A percentile compares a stretch with the other conserved stretches of the same genome.
phyloP scores from a whole-genome alignment of 805 yeast genomes.

The Teunomyces kruisii region DNA sequence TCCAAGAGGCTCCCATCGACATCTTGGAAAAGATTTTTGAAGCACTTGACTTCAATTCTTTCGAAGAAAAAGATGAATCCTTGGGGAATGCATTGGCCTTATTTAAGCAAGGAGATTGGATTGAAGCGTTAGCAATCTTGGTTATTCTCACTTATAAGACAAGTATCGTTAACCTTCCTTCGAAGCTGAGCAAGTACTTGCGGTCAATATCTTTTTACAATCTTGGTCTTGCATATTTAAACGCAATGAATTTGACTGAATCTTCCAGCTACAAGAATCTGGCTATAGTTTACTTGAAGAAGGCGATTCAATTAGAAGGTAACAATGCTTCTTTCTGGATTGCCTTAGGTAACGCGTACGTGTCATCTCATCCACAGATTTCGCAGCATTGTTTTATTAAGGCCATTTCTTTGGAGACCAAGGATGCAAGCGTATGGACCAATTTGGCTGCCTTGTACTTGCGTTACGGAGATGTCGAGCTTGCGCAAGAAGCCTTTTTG shows the following conservation, averaged over 20 bases:
- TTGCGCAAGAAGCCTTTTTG: slow-evolving; percentile 71
- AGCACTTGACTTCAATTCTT: slow-evolving; percentile 13
- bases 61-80: slow-evolving; percentile 7
- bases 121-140: slow-evolving; percentile 37
- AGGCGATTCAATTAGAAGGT: slow-evolving; percentile 70
- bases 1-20: slow-evolving; percentile 48
- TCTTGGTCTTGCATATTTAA: slow-evolving; percentile 64
- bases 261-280: slow-evolving; percentile 37
- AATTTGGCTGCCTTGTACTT: slow-evolving; percentile 79
- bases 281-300: slow-evolving; percentile 59
- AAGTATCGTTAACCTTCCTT: slow-evolving; percentile 38
- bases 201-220: slow-evolving; percentile 62
- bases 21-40: slow-evolving; percentile 15
- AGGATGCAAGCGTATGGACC: slow-evolving; percentile 72
- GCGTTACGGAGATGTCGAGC: slow-evolving; percentile 60
- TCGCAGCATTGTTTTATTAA: slow-evolving; percentile 93
- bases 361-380: slow-evolving; percentile 61
- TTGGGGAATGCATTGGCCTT: slow-evolving; percentile 10
- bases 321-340: slow-evolving; percentile 76
- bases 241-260: slow-evolving; percentile 30
- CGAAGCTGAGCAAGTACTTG: slow-evolving; percentile 45
- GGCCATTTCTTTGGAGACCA: slow-evolving; percentile 68
- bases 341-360: slow-evolving; percentile 75
- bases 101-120: slow-evolving; percentile 13
- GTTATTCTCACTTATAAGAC: slow-evolving; percentile 48